A percentile compares a stretch with the other conserved stretches of the same genome.
Conservation (phyloP, 805 yeast species). For the Pichia nakasei region DNA sequence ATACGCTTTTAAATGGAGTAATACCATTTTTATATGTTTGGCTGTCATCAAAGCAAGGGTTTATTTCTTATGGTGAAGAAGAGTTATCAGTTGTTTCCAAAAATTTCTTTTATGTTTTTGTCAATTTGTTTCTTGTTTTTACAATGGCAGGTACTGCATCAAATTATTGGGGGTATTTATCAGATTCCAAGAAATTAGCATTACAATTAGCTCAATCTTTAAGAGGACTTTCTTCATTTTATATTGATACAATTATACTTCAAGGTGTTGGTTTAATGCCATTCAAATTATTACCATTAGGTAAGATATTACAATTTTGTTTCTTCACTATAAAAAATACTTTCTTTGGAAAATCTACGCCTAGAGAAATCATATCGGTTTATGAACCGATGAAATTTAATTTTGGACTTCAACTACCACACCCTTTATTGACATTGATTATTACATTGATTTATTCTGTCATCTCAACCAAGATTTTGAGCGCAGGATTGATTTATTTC, state of each 20-base stretch:
- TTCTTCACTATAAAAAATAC: constrained; percentile 31
- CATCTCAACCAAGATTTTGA: constrained; percentile 76
- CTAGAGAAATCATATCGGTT: constrained; percentile 67
- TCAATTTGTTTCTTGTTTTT: constrained; percentile 86
- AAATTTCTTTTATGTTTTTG: constrained; percentile 90
- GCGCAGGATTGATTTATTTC: constrained; percentile 80
- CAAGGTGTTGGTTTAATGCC: constrained; percentile 91
- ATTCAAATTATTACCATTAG: constrained; percentile 71
- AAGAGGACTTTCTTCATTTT: constrained; percentile 71
- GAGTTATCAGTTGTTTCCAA: constrained; percentile 85
- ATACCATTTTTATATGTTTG: constrained; percentile 84
- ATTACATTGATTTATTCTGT: constrained; percentile 84
- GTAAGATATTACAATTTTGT: constrained; percentile 69
- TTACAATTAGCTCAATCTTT: constrained; percentile 77
- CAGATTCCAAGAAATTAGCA: constrained; percentile 87
- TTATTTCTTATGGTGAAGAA: constrained; percentile 85
- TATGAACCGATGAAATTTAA: constrained; percentile 88
- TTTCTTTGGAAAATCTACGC: constrained; percentile 40
- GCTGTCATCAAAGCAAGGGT: constrained; percentile 79
- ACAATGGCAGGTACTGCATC: constrained; percentile 91
- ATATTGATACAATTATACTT: constrained; percentile 75
- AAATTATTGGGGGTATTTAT: constrained; percentile 65
- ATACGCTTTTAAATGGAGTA: constrained; percentile 71
- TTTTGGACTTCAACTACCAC: constrained; percentile 86
- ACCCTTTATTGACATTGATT: constrained; percentile 76